Base-by-base conservation (phyloP, 2,329 filamentous ascomycete genomes). In the Cytospora chrysosperma region DNA sequence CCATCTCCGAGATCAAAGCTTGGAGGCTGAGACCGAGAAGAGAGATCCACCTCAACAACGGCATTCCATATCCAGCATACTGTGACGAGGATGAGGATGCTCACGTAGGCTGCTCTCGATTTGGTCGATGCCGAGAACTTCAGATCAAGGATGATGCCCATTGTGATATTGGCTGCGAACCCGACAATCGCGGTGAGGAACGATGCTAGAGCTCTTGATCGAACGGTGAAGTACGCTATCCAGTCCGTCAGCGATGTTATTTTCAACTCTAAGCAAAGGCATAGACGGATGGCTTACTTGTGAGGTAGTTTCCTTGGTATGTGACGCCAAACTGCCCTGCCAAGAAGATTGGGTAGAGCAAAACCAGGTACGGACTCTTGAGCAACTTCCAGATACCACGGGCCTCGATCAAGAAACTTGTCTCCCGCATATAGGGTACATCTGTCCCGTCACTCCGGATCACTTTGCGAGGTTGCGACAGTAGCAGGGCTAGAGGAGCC, bases 381-480 rank as follows among this genome's bases (percentile, higher is more conserved):
- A 70, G 43, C 12, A 75, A 61, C 54, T 69, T 67, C 74, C 77
- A 76, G 73, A 79, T 77, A 40, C 74, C 69, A 47, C 63, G 69
- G 4, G 70, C 63, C 67, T 79, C 76, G 8, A 62, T 68, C 4
- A 69, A 73, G 70, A 76, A 13, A 66, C 30, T 43, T 71, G 73
- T 17, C 70, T 70, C 63, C 68, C 66, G 0, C 68, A 69, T 12
- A 71, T 71, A 60, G 73, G 63, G 67, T 28, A 78, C 74, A 32
- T 64, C 67, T 9, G 75, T 78, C 24, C 78, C 77, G 56, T 82
- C 78, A 15, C 74, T 73, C 24, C 80, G 74, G 65, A 73, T 74
- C 6, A 82, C 76, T 40, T 80, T 79, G 30, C 77, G 72, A 0
- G 80, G 79, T 13, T 76, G 75, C 0, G 78, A 81, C 0, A 82